Evolutionary conservation across 2,329 filamentous ascomycete genomes (phyloP).

Genomic region (Hirsutella rhossiliensis): DNA sequence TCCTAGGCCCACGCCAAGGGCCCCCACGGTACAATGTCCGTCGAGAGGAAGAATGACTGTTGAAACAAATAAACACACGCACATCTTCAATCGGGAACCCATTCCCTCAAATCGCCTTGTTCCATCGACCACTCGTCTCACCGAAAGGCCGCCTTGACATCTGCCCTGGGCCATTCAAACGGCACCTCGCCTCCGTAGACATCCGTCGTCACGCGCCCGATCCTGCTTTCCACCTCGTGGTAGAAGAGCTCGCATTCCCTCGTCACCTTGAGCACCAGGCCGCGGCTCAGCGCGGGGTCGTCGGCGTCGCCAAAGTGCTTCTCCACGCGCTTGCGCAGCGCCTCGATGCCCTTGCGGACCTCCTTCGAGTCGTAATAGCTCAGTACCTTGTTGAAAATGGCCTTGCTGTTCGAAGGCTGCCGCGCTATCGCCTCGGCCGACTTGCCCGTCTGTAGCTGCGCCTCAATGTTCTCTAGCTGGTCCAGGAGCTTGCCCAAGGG

Average conservation of each 20-base stretch:
- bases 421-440: slow-evolving; percentile 54
- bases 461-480: slow-evolving; percentile 81
- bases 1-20: too few relatives aligned
- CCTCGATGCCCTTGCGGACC: slow-evolving; percentile 79
- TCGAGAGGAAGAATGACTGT: too few relatives aligned
- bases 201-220: slow-evolving; percentile 46
- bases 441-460: slow-evolving; percentile 49
- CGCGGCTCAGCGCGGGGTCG: slow-evolving; percentile 51
- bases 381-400: slow-evolving; percentile 76
- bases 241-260: slow-evolving; percentile 53
- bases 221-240: slow-evolving; percentile 46
- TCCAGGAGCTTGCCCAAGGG: slow-evolving; percentile 86
- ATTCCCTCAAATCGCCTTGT: too few relatives aligned
- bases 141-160: slow-evolving; percentile 48
- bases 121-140: slow-evolving; percentile 4
- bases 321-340: slow-evolving; percentile 81
- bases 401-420: slow-evolving; percentile 73
- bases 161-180: slow-evolving; percentile 53
- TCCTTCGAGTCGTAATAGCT: slow-evolving; percentile 72
- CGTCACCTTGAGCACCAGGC: slow-evolving; percentile 45
- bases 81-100: background rate
- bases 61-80: background rate
- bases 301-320: slow-evolving; percentile 94
- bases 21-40: too few relatives aligned
- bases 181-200: slow-evolving; percentile 53